Base-by-base conservation (phyloP, 1,139 yeast species). In the Hemisphaericaspora subhashii region DNA sequence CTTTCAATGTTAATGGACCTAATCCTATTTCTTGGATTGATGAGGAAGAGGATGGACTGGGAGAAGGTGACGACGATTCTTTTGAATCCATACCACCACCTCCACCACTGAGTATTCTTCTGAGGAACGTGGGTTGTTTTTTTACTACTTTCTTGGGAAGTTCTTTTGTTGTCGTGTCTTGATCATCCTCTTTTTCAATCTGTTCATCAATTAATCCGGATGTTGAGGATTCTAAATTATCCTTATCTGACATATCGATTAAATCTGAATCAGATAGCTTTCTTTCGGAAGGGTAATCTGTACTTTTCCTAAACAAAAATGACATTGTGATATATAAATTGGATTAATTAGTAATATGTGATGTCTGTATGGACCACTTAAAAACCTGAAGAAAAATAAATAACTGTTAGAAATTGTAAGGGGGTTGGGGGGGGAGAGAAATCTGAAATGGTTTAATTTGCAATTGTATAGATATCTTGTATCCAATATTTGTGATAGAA, bases 201-300 rank as follows among this genome's bases (percentile, higher is more conserved):
- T 17, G 14, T 11, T n/a, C 23, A 8, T 18, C 15, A 5, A 14
- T 14, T 8, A 27, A 14, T 14, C 14, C 23, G n/a, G n/a, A n/a
- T n/a, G n/a, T n/a, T 10, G 32, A 28, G n/a, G 10, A 12, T 14
- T 12, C 13, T 14, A 5, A 9, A 28, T 51, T 52, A 36, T 38
- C 38, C 15, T n/a, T 29, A 5, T 29, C 15, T 17, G 22, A 7
- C 9, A 29, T 11, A 11, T 56, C 53, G 30, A 80, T 56, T 34
- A 79, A 66, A 22, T 62, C 45, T 1, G 90, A 85, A 56, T 81
- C 77, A 1, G 88, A 74, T 32, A n/a, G 10, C 12, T 18, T 17
- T n/a, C 15, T 17, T 17, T 29, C 32, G 11, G 23, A 23, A 87
- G 59, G 11, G 85, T 74, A 60, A 86, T 89, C 35, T 8, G 39